Base-by-base conservation (phyloP, 2,329 filamentous ascomycete genomes). In the Penicillium glabrum region DNA sequence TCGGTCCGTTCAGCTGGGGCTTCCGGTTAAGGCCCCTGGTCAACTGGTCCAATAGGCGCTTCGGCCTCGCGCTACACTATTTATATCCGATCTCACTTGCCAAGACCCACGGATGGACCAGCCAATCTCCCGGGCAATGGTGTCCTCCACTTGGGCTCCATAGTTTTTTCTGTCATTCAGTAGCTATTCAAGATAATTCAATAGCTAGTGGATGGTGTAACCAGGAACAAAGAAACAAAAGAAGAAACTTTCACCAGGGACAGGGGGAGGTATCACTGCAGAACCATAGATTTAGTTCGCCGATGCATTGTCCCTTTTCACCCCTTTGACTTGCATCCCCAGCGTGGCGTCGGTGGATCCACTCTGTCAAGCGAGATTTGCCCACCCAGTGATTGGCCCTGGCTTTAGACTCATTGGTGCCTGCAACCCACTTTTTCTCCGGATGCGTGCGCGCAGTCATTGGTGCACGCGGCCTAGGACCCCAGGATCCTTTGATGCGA, bases 371-470 rank as follows among this genome's bases (percentile, higher is more conserved):
- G 59, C 64, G 64, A 65, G 56, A 66, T 62, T 66, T 60, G 50
- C 7, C 26, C 27, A 19, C 39, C 49, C 37, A 53, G 39, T 53
- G 50, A 53, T 53, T 61, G 60, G 52, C 41, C 59, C 43, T 51
- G 49, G n/a, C 48, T 43, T 21, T 51, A 45, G 50, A 59, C 53
- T 61, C 46, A 55, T 63, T 65, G 62, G 64, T 65, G 58, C 59
- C 63, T 64, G 55, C 56, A 61, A 39, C 46, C 61, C 58, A 59
- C 62, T 66, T 65, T 65, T 62, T 65, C 64, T 66, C 62, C 62
- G 58, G 62, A 64, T 56, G 61, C 33, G 44, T 54, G 51, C 44
- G 43, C 39, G 7, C 57, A 41, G 41, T 66, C 31, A 66, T 66
- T 65, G 64, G 61, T 59, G 56, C 35, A 31, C 47, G 33, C 29